Conservation (phyloP, 2,329 filamentous ascomycete species). For the Chalaropsis thielavioides region DNA sequence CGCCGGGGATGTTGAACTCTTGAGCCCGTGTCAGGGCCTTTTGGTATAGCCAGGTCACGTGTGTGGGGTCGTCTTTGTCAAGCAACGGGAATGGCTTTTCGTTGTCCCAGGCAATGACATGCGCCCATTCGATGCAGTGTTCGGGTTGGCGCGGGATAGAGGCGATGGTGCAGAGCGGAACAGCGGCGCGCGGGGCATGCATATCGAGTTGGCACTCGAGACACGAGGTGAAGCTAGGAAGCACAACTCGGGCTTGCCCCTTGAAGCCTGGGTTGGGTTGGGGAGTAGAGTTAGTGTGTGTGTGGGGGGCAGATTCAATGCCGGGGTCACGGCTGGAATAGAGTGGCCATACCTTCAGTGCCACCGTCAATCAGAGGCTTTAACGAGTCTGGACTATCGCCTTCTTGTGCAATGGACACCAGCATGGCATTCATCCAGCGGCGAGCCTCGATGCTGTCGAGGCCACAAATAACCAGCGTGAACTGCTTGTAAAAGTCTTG, state of each 20-base stretch:
- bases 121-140: constrained; percentile 97
- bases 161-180: constrained; percentile 89
- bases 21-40: constrained; percentile 66
- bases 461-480: constrained; percentile 78
- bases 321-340: not conserved
- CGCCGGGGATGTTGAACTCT: constrained; percentile 80
- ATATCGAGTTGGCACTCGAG: constrained; percentile 98
- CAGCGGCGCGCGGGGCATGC: constrained; percentile 92
- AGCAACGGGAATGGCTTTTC: constrained; percentile 70
- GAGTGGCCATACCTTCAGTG: constrained; percentile 52
- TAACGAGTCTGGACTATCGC: constrained; percentile 62
- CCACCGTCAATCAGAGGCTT: constrained; percentile 95
- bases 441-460: constrained; percentile 95
- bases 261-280: constrained; percentile 60
- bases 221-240: constrained; percentile 85
- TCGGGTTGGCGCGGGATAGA: constrained; percentile 94
- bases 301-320: not conserved
- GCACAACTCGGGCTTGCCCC: constrained; percentile 81
- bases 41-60: constrained; percentile 92
- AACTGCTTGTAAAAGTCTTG: constrained; percentile 96
- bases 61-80: constrained; percentile 91
- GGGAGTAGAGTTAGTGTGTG: not conserved
- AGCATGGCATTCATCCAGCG: constrained; percentile 96
- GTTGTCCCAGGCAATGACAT: constrained; percentile 92
- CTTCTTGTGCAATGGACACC: constrained; percentile 71